These are phyloP conservation scores for Daldinia sp. DNA, from an alignment of 2,329 filamentous ascomycete species.

Conservation along the genomic window DNA sequence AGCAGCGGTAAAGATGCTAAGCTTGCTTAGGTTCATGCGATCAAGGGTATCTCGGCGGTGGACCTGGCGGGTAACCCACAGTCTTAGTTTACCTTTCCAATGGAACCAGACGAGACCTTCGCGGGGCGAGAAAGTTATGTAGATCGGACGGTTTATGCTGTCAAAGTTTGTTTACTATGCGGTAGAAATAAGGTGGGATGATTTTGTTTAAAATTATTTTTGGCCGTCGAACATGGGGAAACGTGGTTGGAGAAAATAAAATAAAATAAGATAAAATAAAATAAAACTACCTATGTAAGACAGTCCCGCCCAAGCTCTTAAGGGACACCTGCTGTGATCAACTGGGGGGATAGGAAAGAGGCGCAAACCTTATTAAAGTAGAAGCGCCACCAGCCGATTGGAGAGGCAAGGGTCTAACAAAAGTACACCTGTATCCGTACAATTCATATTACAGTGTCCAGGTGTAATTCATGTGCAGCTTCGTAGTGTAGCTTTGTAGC, in stretches of 20 bases:
- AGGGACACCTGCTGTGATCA: constrained; percentile 34
- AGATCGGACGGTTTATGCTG: constrained; percentile 30
- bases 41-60: constrained; percentile 28
- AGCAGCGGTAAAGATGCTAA: constrained; percentile 22
- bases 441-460: background rate
- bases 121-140: background rate
- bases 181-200: constrained; percentile 38
- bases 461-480: background rate
- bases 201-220: constrained; percentile 14
- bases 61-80: constrained; percentile 26
- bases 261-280: constrained; percentile 11
- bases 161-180: constrained; percentile 37
- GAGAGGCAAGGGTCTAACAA: constrained; percentile 31
- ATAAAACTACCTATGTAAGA: constrained; percentile 32
- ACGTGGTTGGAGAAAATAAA: constrained; percentile 36
- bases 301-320: constrained; percentile 29
- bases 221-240: constrained; percentile 25
- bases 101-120: constrained; percentile 5
- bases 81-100: constrained; percentile 30
- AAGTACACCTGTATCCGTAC: constrained; percentile 6
- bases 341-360: constrained; percentile 32
- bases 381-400: constrained; percentile 38
- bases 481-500: too few relatives aligned
- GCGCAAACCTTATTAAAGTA: constrained; percentile 38
- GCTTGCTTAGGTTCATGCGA: constrained; percentile 30